Percentiles rank a stretch among this genome's conserved stretches.
phyloP scores from a whole-genome alignment of 257 asterid species.

The Solanum paucissectum region DNA sequence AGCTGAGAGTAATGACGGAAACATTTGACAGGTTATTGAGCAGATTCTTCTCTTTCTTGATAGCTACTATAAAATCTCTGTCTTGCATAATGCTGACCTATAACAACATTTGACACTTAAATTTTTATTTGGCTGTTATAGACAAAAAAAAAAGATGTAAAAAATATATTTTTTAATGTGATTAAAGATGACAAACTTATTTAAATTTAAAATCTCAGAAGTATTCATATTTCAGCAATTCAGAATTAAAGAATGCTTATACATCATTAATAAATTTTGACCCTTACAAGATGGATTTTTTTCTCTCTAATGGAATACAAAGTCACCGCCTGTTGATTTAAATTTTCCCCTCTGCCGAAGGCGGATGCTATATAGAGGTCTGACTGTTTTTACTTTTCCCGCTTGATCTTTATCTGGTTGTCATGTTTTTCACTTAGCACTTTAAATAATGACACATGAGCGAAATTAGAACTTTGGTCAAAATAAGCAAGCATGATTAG shows the following conservation, averaged over 20 bases:
- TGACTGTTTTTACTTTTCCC: neutral
- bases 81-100: neutral
- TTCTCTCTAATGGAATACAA: neutral
- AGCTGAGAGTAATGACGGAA: conserved; percentile 74
- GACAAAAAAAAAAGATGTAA: neutral
- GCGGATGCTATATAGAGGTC: neutral
- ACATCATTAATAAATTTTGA: neutral
- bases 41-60: neutral
- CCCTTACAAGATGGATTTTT: neutral
- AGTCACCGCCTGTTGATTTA: neutral
- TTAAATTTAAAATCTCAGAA: neutral
- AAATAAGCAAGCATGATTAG: neutral
- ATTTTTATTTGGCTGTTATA: neutral
- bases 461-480: neutral
- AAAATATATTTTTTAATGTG: neutral
- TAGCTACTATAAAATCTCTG: neutral
- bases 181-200: neutral
- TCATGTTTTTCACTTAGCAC: neutral
- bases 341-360: neutral
- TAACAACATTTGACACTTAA: neutral
- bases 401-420: neutral
- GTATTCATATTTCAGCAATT: neutral
- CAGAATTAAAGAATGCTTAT: neutral
- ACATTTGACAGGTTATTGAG: conserved; percentile 61
- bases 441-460: neutral